Evolutionary conservation across 345 rosid genomes (phyloP).

Genomic region (Dovyalis caffra): DNA sequence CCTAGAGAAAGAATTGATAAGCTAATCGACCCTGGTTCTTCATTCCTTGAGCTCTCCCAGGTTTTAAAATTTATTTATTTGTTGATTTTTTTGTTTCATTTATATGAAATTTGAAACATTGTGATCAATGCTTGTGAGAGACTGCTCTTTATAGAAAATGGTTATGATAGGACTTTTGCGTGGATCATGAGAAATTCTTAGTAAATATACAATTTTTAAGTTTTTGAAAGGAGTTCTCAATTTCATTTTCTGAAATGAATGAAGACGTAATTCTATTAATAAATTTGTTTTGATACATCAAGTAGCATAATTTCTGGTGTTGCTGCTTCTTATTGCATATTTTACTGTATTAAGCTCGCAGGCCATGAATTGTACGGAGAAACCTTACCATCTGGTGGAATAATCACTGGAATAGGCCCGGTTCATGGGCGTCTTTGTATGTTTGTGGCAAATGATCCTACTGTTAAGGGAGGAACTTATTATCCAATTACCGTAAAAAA

Average conservation of each 20-base stretch:
- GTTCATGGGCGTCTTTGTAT: slow-evolving; percentile 91
- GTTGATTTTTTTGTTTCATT: not conserved
- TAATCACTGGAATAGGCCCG: slow-evolving; percentile 87
- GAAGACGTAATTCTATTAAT: not conserved
- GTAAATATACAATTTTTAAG: not conserved
- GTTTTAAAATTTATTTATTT: slow-evolving; percentile 30
- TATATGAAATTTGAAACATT: not conserved
- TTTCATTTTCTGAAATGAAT: not conserved
- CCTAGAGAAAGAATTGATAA: slow-evolving; percentile 88
- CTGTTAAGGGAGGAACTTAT: slow-evolving; percentile 96
- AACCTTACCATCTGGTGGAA: slow-evolving; percentile 81
- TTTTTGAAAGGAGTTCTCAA: too few species aligned
- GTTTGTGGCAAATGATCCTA: slow-evolving; percentile 96
- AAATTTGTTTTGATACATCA: not conserved
- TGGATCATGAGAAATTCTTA: not conserved
- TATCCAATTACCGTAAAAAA: slow-evolving; percentile 93
- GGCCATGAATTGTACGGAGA: slow-evolving; percentile 88
- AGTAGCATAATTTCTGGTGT: not conserved
- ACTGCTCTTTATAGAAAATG: not conserved
- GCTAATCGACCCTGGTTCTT: slow-evolving; percentile 86
- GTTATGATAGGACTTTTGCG: not conserved
- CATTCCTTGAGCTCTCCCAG: slow-evolving; percentile 95
- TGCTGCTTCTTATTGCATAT: slow-evolving; percentile 35
- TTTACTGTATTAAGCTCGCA: slow-evolving; percentile 73
- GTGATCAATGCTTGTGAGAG: not conserved